Evolutionary conservation across 768 basidiomycete genomes (phyloP).

Genomic region (Kwoniella botswanensis): DNA sequence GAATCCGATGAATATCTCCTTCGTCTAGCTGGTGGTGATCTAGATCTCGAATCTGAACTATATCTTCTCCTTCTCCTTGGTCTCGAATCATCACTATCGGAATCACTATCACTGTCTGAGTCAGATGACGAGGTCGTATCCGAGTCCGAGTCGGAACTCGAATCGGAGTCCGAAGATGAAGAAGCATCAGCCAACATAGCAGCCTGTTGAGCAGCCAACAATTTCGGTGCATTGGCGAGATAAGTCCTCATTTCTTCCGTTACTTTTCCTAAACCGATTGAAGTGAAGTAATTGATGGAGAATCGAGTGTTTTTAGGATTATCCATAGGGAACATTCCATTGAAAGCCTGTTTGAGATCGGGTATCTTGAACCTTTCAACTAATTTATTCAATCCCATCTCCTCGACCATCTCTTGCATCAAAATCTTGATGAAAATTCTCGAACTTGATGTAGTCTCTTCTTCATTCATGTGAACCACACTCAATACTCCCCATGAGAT

Average conservation of each 20-base stretch:
- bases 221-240: conserved; percentile 90
- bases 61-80: conserved; percentile 27
- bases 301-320: conserved; percentile 91
- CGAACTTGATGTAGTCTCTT: conserved; percentile 92
- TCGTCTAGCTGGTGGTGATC: conserved; percentile 32
- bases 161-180: conserved; percentile 37
- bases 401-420: conserved; percentile 93
- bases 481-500: conserved; percentile 87
- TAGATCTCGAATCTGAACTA: conserved; percentile 17
- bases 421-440: conserved; percentile 98
- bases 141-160: conserved; percentile 35
- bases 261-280: conserved; percentile 82
- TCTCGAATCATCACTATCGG: conserved; percentile 57
- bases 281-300: conserved; percentile 97
- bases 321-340: conserved; percentile 92
- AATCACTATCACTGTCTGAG: conserved; percentile 59
- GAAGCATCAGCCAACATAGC: conserved; percentile 69
- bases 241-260: conserved; percentile 98
- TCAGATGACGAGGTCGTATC: conserved; percentile 61
- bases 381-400: conserved; percentile 84
- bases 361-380: conserved; percentile 88
- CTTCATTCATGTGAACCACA: conserved; percentile 90
- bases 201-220: conserved; percentile 91
- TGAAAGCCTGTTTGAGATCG: conserved; percentile 72
- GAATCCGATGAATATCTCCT: conserved; percentile 30